Evolutionary conservation across 2,329 filamentous ascomycete species (phyloP).

Genomic region (Aureobasidium zeae): DNA sequence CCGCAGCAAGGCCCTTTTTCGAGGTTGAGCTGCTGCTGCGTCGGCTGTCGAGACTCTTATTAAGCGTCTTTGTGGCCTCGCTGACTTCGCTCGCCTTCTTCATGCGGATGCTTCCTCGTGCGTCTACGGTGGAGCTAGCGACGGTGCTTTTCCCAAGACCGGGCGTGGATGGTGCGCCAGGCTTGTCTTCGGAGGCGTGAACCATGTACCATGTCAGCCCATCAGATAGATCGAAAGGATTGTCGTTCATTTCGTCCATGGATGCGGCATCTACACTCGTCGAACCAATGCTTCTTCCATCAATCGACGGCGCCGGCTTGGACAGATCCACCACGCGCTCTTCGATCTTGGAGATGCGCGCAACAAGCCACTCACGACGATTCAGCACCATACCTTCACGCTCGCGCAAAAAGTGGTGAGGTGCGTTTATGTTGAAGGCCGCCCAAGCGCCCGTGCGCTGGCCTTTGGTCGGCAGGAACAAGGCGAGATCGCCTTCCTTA

Average conservation of each 20-base stretch:
- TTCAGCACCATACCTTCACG: conserved; percentile 79
- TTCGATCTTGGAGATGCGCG: conserved; percentile 82
- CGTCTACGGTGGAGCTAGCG: conserved; percentile 77
- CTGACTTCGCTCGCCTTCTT: conserved; percentile 31
- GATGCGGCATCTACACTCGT: conserved; percentile 12
- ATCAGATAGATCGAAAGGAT: conserved; percentile 92
- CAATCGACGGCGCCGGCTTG: conserved; percentile 40
- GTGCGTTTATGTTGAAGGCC: conserved; percentile 94
- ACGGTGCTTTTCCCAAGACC: conserved; percentile 88
- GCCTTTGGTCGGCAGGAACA: conserved; percentile 91
- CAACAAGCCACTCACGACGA: conserved; percentile 89
- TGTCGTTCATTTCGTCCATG: conserved; percentile 54
- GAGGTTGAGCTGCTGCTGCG: conserved; percentile 84
- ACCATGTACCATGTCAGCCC: conserved; percentile 93
- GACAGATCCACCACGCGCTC: conserved; percentile 89
- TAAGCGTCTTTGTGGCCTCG: conserved; percentile 45
- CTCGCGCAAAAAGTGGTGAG: conserved; percentile 93
- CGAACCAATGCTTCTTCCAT: conserved; percentile 23
- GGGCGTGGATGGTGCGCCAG: conserved; percentile 77
- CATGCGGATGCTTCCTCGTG: conserved; percentile 55
- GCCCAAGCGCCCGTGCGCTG: conserved; percentile 94
- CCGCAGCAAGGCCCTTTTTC: conserved; percentile 56
- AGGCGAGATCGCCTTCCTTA: conserved; percentile 87
- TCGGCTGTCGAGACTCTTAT: conserved; percentile 82
- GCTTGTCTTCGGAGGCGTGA: conserved; percentile 82